Evolutionary conservation across 208 protist species (phyloP).

Genomic region (Crithidia fasciculata): DNA sequence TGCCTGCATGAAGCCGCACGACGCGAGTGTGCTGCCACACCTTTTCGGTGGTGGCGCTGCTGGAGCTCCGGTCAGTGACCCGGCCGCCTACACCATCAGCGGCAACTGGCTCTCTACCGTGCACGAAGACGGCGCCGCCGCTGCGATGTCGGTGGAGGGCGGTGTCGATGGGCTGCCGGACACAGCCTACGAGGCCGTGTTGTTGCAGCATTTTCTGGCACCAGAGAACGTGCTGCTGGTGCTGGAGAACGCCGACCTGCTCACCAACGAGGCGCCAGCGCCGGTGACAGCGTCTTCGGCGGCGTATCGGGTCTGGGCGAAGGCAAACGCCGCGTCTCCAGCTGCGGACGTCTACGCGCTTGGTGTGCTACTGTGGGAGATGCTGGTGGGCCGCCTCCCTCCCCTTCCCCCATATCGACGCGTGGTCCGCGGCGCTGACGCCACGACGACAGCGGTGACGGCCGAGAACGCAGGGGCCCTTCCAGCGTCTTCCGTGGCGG

Average conservation of each 20-base stretch:
- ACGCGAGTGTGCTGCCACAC: constrained; percentile 21
- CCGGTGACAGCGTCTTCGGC: background rate
- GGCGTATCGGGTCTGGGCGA: constrained; percentile 19
- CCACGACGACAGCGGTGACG: background rate
- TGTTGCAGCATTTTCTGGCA: constrained; percentile 36
- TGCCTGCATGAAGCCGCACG: constrained; percentile 33
- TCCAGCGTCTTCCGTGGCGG: constrained; percentile 5
- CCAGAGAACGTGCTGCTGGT: constrained; percentile 42
- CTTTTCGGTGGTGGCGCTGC: constrained; percentile 18
- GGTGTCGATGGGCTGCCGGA: constrained; percentile 21
- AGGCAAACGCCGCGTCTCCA: background rate
- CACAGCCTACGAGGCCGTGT: constrained; percentile 21
- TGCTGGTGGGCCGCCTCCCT: constrained; percentile 50
- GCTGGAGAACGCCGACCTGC: background rate
- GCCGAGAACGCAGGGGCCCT: background rate
- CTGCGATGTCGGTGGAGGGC: constrained; percentile 11
- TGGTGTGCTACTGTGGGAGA: constrained; percentile 65
- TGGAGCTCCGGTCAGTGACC: background rate
- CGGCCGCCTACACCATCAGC: constrained; percentile 24
- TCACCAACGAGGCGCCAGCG: background rate
- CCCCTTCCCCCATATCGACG: constrained; percentile 35
- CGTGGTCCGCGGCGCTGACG: background rate
- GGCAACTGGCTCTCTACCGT: constrained; percentile 8
- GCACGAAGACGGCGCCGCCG: background rate
- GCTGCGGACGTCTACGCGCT: constrained; percentile 63